Conservation (phyloP, 495 filamentous ascomycete genomes). For the Aspergillus panamensis region DNA sequence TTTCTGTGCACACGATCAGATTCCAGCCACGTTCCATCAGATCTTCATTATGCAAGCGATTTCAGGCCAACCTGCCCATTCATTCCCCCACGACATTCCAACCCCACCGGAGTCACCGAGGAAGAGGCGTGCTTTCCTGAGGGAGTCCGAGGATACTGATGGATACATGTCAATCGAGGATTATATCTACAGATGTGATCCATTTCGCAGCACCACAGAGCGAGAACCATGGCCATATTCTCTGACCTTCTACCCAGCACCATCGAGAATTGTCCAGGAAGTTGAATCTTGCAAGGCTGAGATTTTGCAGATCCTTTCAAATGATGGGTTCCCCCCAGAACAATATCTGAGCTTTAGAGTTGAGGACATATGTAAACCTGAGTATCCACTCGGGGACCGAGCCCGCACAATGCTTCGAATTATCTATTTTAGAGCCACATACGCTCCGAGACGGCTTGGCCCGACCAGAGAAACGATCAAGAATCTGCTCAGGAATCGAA, state of each 20-base stretch:
- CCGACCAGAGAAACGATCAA: neutral
- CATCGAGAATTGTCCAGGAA: neutral
- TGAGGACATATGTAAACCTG: neutral
- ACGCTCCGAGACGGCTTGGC: neutral
- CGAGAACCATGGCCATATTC: neutral
- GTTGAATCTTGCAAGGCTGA: neutral
- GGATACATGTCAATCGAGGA: neutral
- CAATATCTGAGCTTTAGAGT: neutral
- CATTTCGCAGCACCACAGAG: neutral
- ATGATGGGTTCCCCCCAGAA: neutral
- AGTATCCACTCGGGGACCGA: neutral
- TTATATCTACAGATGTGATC: neutral
- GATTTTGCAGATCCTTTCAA: neutral
- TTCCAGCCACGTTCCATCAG: neutral
- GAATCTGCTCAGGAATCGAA: neutral
- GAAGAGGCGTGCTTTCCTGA: neutral
- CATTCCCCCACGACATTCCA: no score
- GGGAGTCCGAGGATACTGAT: neutral
- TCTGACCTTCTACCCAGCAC: neutral
- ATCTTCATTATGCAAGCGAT: neutral
- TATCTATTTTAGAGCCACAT: neutral
- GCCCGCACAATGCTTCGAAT: neutral
- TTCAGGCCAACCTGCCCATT: no score
- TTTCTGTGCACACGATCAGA: no score
- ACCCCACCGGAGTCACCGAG: neutral